Conservation (phyloP, 2,329 filamentous ascomycete genomes). For the Fusarium torulosum region DNA sequence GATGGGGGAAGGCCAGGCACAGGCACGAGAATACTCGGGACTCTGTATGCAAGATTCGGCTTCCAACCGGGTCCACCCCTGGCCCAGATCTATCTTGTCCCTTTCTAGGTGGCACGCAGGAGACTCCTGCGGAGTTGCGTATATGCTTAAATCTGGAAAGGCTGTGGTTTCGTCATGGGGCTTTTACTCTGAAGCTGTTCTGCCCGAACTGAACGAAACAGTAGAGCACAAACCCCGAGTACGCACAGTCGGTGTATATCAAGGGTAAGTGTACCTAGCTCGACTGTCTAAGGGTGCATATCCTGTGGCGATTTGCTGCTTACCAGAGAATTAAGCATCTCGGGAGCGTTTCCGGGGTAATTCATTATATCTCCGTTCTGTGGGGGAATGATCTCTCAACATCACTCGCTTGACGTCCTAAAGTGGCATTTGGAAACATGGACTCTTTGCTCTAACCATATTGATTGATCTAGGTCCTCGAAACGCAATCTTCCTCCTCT, state of each 20-base stretch:
- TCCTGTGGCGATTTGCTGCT: neutral
- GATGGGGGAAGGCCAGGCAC: slow-evolving; percentile 22
- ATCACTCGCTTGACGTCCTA: slow-evolving; percentile 28
- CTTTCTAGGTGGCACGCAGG: neutral
- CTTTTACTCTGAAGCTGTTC: slow-evolving; percentile 10
- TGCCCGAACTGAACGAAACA: neutral
- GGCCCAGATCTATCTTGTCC: slow-evolving; percentile 38
- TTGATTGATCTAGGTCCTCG: slow-evolving; percentile 42
- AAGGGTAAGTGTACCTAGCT: neutral
- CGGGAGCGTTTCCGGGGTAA: slow-evolving; percentile 17
- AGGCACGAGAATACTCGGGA: slow-evolving; percentile 33
- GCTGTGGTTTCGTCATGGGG: neutral
- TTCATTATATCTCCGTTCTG: slow-evolving; percentile 36
- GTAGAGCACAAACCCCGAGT: neutral
- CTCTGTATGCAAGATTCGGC: slow-evolving; percentile 42
- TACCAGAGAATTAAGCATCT: slow-evolving; percentile 11
- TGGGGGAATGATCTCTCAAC: slow-evolving; percentile 35
- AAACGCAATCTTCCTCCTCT: slow-evolving; percentile 34
- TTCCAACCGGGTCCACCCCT: slow-evolving; percentile 34
- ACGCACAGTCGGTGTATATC: neutral
- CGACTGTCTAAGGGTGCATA: neutral
- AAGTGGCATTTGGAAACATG: slow-evolving; percentile 19
- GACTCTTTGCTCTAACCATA: slow-evolving; percentile 37
- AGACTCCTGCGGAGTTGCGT: slow-evolving; percentile 11
- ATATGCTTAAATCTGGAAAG: neutral